Conservation (phyloP, 306 rosid genomes). For the Pterocarpus santalinus region DNA sequence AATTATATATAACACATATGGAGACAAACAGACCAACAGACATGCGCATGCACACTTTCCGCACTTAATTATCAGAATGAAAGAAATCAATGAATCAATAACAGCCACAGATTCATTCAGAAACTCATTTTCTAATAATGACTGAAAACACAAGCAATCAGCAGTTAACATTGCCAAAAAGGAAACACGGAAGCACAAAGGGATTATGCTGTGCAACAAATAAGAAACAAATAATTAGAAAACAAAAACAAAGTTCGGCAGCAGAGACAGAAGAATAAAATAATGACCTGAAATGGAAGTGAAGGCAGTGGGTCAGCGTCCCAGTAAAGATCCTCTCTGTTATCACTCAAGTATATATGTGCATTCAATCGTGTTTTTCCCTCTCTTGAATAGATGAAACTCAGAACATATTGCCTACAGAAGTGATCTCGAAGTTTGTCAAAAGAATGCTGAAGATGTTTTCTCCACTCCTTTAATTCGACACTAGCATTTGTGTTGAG, state of each 20-base stretch:
- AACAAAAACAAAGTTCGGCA: constrained; percentile 30
- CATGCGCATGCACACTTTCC: not conserved
- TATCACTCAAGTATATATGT: constrained; percentile 73
- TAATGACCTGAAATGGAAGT: constrained; percentile 93
- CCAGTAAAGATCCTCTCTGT: constrained; percentile 71
- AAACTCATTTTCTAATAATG: constrained; percentile 34
- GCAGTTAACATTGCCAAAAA: constrained; percentile 18
- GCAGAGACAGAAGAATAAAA: constrained; percentile 43
- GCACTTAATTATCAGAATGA: constrained; percentile 25
- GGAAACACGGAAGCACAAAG: constrained; percentile 33
- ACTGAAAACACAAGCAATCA: constrained; percentile 31
- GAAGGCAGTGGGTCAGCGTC: constrained; percentile 83
- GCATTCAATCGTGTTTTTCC: constrained; percentile 90
- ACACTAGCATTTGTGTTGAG: constrained; percentile 61
- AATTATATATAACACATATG: not conserved
- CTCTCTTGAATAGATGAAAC: constrained; percentile 97
- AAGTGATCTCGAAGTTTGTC: constrained; percentile 97
- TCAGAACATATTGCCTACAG: constrained; percentile 86
- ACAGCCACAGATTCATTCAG: constrained; percentile 25
- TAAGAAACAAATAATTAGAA: constrained; percentile 18
- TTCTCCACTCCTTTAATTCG: constrained; percentile 94
- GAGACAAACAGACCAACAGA: not conserved
- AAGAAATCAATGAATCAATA: constrained; percentile 14
- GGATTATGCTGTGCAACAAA: constrained; percentile 7
- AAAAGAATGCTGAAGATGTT: constrained; percentile 90